A percentile compares a stretch with the other conserved stretches of the same genome.
phyloP scores from a whole-genome alignment of 2,329 filamentous ascomycete species.

The Akanthomyces lecanii region DNA sequence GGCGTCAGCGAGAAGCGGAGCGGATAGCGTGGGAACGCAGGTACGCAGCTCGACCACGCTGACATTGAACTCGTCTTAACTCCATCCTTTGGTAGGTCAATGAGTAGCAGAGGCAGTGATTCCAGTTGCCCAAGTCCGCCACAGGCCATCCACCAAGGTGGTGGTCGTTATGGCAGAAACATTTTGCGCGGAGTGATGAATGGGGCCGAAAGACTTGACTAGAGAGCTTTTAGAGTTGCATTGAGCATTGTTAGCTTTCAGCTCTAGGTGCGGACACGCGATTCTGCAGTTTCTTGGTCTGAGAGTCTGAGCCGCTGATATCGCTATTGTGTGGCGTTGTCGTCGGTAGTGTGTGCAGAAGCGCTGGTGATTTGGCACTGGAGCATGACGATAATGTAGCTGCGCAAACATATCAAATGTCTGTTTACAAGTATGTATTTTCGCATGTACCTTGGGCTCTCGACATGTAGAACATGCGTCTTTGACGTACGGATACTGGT shows the following conservation, averaged over 20 bases:
- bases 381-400: no score
- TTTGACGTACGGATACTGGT: no score
- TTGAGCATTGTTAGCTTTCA: not conserved
- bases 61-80: not conserved
- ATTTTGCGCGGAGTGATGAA: not conserved
- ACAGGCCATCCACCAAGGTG: slow-evolving; percentile 21
- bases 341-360: no score
- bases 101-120: not conserved
- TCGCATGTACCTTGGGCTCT: no score
- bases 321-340: no score
- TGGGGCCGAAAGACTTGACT: not conserved
- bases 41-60: not conserved
- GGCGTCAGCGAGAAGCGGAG: slow-evolving; percentile 1
- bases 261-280: no score
- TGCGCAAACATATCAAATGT: no score
- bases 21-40: slow-evolving; percentile 10
- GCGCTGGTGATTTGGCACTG: no score
- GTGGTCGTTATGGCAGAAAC: not conserved
- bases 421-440: no score
- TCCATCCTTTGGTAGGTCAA: not conserved
- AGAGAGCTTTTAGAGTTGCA: not conserved
- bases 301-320: no score
- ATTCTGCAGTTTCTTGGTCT: no score
- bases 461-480: no score
- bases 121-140: slow-evolving; percentile 13